phyloP scores from a whole-genome alignment of 768 basidiomycete genomes.

The Coprinellus micaceus region DNA sequence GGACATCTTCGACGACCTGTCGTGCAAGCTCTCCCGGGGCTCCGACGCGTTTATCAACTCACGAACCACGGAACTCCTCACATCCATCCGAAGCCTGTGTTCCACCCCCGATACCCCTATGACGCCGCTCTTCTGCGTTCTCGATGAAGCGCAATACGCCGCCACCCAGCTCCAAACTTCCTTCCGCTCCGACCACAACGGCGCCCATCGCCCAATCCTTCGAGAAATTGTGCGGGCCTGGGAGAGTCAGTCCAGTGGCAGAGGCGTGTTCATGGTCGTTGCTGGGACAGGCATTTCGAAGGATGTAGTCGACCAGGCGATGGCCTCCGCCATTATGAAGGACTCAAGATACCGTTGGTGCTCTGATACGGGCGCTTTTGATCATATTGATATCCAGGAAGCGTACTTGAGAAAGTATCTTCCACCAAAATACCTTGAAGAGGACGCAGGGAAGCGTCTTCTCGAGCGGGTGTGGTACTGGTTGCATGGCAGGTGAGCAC shows the following conservation, averaged over 20 bases:
- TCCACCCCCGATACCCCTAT: constrained; percentile 8
- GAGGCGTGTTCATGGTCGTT: constrained; percentile 41
- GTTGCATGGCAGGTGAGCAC: constrained; percentile 42
- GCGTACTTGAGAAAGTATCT: constrained; percentile 37
- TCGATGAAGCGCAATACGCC: constrained; percentile 45
- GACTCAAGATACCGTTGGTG: constrained; percentile 43
- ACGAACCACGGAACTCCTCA: constrained; percentile 30
- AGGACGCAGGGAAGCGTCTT: constrained; percentile 28
- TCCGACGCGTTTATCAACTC: constrained; percentile 34
- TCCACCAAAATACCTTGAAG: constrained; percentile 26
- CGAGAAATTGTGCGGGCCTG: constrained; percentile 41
- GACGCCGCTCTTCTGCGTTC: constrained; percentile 40
- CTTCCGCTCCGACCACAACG: constrained; percentile 36
- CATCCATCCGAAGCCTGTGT: constrained; percentile 27
- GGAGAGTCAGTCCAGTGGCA: constrained; percentile 35
- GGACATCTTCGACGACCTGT: constrained; percentile 40
- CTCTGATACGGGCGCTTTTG: constrained; percentile 43
- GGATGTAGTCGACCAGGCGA: constrained; percentile 40
- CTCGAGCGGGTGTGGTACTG: constrained; percentile 40
- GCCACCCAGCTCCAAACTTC: constrained; percentile 34
- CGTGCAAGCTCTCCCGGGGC: constrained; percentile 29
- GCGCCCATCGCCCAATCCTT: constrained; percentile 34
- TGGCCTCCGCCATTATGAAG: constrained; percentile 46
- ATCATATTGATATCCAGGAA: constrained; percentile 27
- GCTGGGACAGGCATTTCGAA: constrained; percentile 46